These are phyloP conservation scores for Ogataea thermomethanolica DNA, from an alignment of 805 yeast genomes.

Conservation along the genomic window DNA sequence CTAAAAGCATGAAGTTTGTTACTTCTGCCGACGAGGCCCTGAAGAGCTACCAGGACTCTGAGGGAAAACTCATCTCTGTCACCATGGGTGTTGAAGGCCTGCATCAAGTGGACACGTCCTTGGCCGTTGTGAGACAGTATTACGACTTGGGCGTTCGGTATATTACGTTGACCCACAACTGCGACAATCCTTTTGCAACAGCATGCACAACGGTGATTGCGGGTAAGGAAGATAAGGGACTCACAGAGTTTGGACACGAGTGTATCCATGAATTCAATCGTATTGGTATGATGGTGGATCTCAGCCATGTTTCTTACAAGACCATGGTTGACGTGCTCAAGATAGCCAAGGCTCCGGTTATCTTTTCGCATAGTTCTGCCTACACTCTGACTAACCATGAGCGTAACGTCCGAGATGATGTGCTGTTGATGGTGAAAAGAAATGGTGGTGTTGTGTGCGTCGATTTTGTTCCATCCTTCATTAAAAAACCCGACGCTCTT, in stretches of 20 bases:
- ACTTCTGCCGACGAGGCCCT: slow-evolving; percentile 40
- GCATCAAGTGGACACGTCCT: slow-evolving; percentile 48
- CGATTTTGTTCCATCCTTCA: slow-evolving; percentile 44
- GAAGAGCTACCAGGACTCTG: slow-evolving; percentile 27
- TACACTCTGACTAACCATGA: slow-evolving; percentile 38
- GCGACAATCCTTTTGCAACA: slow-evolving; percentile 57
- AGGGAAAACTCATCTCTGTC: slow-evolving; percentile 37
- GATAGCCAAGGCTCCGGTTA: slow-evolving; percentile 43
- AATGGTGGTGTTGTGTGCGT: slow-evolving; percentile 49
- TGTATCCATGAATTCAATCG: slow-evolving; percentile 49
- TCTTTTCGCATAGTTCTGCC: slow-evolving; percentile 49
- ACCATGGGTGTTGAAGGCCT: slow-evolving; percentile 54
- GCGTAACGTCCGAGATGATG: slow-evolving; percentile 49
- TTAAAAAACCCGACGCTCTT: slow-evolving; percentile 23
- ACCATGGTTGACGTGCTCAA: slow-evolving; percentile 45
- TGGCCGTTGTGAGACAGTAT: slow-evolving; percentile 48
- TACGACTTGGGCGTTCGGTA: slow-evolving; percentile 51
- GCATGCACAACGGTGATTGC: slow-evolving; percentile 47
- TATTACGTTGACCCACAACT: slow-evolving; percentile 51
- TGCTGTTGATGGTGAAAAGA: slow-evolving; percentile 36
- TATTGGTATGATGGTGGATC: slow-evolving; percentile 51
- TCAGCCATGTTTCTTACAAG: slow-evolving; percentile 46
- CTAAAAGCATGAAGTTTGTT: slow-evolving; percentile 40
- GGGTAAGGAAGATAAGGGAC: slow-evolving; percentile 44
- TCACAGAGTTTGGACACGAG: slow-evolving; percentile 40